Base-by-base conservation (phyloP, 2,329 filamentous ascomycete species). In the Pezicula neosporulosa region DNA sequence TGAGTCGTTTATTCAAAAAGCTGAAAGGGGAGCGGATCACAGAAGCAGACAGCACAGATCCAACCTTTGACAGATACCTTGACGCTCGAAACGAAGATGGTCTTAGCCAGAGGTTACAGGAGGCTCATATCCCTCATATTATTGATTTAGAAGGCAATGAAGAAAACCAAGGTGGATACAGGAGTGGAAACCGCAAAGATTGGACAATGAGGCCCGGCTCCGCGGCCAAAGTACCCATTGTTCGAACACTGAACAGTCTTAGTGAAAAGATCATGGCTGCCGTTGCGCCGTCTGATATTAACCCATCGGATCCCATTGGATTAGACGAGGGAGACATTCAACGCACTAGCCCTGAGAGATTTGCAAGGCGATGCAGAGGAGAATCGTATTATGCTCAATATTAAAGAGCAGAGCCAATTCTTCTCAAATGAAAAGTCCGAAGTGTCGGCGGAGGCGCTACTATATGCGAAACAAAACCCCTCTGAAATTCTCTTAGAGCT, bases 141-240 rank as follows among this genome's bases (percentile, higher is more conserved):
- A 92, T 99, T 60, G 89, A 99, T 66, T 71, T 99, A 24, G 90
- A 93, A 65, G 94, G 87, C 28, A 99, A 99, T 64, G 94, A 97
- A 70, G 89, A 94, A 68, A 93, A 99, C 63, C 86, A 96, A 68
- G 95, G 91, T 60, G 89, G 92, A 48, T 82, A 86, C 63, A 86
- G 80, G 62, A 72, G 79, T 55, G 94, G 94, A 46, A 97, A 99
- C 67, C 80, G 87, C 48, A 90, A 93, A 50, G 91, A 97, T 66
- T 73, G 88, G 35, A 94, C 95, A 58, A 97, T 97, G 90, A 82
- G 90, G 33, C 90, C 91, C 2, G 78, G 77, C 2, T 78, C 84
- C 10, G 74, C 81, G 44, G 82, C 86, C 43, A 93, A 94, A 65
- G 86, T 94, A 2, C 92, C 91, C 10, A 95, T 97, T 55, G 86